Percentiles rank a stretch among this genome's conserved stretches.
These are phyloP conservation scores for Ganoderma multipileum DNA, from an alignment of 1,284 basidiomycete species.

Conservation along the genomic window DNA sequence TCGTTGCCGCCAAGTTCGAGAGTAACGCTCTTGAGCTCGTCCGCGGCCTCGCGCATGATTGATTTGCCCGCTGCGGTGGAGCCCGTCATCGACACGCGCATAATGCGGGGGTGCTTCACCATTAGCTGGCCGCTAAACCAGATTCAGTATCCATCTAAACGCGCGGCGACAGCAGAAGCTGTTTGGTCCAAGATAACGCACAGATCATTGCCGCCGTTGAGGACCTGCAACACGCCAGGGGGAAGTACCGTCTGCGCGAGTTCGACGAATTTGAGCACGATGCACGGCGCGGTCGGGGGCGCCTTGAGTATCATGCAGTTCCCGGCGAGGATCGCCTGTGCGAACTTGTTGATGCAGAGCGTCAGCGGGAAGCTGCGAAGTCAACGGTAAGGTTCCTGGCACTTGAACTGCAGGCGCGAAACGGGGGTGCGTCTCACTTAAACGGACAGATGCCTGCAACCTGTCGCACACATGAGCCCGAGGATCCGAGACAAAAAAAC, in stretches of 20 bases:
- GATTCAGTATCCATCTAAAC: background rate
- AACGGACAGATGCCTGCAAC: conserved; percentile 18
- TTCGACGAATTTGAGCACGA: conserved; percentile 26
- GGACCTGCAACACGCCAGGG: conserved; percentile 26
- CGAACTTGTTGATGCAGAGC: conserved; percentile 59
- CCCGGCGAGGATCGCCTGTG: conserved; percentile 60
- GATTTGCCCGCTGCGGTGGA: conserved; percentile 23
- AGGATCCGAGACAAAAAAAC: no score
- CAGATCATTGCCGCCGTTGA: conserved; percentile 27
- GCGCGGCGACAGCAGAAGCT: background rate
- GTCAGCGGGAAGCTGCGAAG: conserved; percentile 39
- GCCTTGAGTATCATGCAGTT: conserved; percentile 63
- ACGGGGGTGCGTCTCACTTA: conserved; percentile 13
- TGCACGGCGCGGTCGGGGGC: conserved; percentile 25
- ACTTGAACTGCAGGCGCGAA: background rate
- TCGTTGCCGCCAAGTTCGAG: conserved; percentile 32
- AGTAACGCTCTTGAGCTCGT: conserved; percentile 25
- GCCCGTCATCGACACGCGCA: conserved; percentile 28
- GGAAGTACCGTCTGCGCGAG: conserved; percentile 27
- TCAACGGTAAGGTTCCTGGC: background rate
- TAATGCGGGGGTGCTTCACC: conserved; percentile 24
- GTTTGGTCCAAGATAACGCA: conserved; percentile 12
- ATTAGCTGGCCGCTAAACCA: conserved; percentile 24
- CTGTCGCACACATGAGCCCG: conserved; percentile 1
- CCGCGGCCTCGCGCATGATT: conserved; percentile 22